Evolutionary conservation across 192 early-diverging fungal genomes (phyloP).

Genomic region (Coemansia furcata): DNA sequence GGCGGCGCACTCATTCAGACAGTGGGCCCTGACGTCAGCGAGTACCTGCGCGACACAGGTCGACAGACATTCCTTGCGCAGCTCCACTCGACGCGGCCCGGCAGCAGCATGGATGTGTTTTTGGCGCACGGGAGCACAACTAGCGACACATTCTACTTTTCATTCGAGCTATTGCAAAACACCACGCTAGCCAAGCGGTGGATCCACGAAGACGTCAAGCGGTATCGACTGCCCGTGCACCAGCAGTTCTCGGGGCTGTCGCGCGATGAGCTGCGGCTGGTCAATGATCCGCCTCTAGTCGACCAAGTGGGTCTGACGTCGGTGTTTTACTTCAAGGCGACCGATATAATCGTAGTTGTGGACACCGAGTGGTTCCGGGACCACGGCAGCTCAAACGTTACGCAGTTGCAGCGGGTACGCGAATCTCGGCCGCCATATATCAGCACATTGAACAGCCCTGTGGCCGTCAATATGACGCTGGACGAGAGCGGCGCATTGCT

Average conservation of each 20-base stretch:
- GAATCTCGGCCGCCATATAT: slow-evolving; percentile 54
- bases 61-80: slow-evolving; percentile 40
- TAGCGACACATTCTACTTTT: slow-evolving; percentile 49
- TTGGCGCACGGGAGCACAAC: slow-evolving; percentile 36
- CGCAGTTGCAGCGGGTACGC: slow-evolving; percentile 51
- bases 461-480: slow-evolving; percentile 51
- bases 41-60: slow-evolving; percentile 43
- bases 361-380: slow-evolving; percentile 54
- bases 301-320: slow-evolving; percentile 46
- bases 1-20: slow-evolving; percentile 20
- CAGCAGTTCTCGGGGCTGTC: slow-evolving; percentile 51
- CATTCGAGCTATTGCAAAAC: slow-evolving; percentile 51
- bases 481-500: slow-evolving; percentile 50
- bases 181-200: slow-evolving; percentile 26
- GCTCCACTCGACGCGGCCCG: slow-evolving; percentile 43
- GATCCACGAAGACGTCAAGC: slow-evolving; percentile 38
- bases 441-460: slow-evolving; percentile 53
- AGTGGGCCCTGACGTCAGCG: slow-evolving; percentile 26
- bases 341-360: slow-evolving; percentile 43
- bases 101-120: slow-evolving; percentile 41
- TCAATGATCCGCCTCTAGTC: slow-evolving; percentile 46
- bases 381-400: slow-evolving; percentile 39
- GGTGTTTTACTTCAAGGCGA: slow-evolving; percentile 52
- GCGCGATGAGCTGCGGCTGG: slow-evolving; percentile 52
- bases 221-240: slow-evolving; percentile 48